A percentile compares a stretch with the other conserved stretches of the same genome.
Evolutionary conservation across 176 grass and related monocot genomes (phyloP).

Genomic region (Oryza glumipatula): DNA sequence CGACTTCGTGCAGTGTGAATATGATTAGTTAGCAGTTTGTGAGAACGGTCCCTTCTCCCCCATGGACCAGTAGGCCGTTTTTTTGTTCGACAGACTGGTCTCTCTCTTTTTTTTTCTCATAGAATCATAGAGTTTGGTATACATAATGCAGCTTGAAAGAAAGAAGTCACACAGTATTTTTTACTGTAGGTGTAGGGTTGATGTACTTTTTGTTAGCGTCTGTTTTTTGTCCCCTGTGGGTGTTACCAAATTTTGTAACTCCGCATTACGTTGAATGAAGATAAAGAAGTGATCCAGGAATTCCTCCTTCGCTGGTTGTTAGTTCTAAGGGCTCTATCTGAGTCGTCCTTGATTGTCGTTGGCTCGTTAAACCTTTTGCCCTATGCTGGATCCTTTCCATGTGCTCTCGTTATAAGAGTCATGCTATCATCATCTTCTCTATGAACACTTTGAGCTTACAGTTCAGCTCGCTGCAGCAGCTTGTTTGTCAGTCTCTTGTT

Average conservation of each 20-base stretch:
- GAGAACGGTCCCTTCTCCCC: constrained; percentile 22
- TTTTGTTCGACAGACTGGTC: not conserved
- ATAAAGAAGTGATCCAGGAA: not conserved
- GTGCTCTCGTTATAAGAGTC: not conserved
- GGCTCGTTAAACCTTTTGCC: not conserved
- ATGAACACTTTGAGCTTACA: not conserved
- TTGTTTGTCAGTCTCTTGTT: not conserved
- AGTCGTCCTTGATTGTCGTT: not conserved
- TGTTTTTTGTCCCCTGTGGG: not conserved
- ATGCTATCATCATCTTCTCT: too few relatives aligned
- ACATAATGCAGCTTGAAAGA: constrained; percentile 24
- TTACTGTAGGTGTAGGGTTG: constrained; percentile 26
- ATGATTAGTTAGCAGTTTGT: constrained; percentile 37
- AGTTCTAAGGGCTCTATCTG: not conserved
- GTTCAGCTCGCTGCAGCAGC: not conserved
- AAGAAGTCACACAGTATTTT: constrained; percentile 16
- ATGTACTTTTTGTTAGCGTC: constrained; percentile 12
- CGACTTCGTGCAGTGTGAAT: constrained; percentile 50
- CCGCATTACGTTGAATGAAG: constrained; percentile 24
- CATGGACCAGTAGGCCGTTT: constrained; percentile 13
- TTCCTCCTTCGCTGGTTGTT: not conserved
- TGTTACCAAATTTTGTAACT: constrained; percentile 22
- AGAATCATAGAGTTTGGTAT: constrained; percentile 23
- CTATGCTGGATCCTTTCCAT: not conserved
- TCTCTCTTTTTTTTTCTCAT: not conserved